Percentiles rank a stretch among this genome's conserved stretches.
These are phyloP conservation scores for Pestalotiopsis fici DNA, from an alignment of 2,329 filamentous ascomycete genomes.

Conservation along the genomic window DNA sequence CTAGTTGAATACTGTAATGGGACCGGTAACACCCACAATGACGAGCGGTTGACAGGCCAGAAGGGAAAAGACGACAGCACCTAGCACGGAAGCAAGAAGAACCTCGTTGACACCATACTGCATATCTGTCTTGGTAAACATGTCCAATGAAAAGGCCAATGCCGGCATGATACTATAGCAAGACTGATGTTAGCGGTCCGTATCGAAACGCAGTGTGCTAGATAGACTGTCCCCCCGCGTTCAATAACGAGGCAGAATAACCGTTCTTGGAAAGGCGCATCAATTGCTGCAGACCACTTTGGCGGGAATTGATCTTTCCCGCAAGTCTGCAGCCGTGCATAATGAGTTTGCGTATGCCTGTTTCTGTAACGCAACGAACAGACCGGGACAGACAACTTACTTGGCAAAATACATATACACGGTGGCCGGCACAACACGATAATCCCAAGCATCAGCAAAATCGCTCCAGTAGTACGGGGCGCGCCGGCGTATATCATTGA, in stretches of 20 bases:
- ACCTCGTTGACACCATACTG: slow-evolving; percentile 92
- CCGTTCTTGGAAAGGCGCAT: not conserved
- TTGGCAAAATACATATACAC: slow-evolving; percentile 96
- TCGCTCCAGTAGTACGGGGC: slow-evolving; percentile 80
- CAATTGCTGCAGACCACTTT: no score
- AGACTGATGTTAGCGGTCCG: not conserved
- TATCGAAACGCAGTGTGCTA: not conserved
- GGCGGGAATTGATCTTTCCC: not conserved
- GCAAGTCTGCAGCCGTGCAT: not conserved
- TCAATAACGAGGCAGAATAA: not conserved
- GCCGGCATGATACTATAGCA: slow-evolving; percentile 75
- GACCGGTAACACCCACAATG: slow-evolving; percentile 88
- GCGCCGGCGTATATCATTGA: slow-evolving; percentile 73
- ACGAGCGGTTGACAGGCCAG: slow-evolving; percentile 83
- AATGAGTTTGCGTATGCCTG: not conserved
- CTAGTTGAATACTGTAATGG: slow-evolving; percentile 94
- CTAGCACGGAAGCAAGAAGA: slow-evolving; percentile 81
- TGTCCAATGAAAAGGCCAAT: slow-evolving; percentile 86
- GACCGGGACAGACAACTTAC: slow-evolving; percentile 46
- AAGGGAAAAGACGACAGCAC: slow-evolving; percentile 77
- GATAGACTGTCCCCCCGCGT: not conserved
- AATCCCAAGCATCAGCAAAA: slow-evolving; percentile 87
- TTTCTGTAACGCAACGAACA: not conserved
- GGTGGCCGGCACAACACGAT: slow-evolving; percentile 83
- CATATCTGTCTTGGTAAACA: slow-evolving; percentile 85